Evolutionary conservation across 139 green algal species (phyloP), one percentile per base, ranked within the genome.

Genomic region (Haematococcus lacustris): DNA sequence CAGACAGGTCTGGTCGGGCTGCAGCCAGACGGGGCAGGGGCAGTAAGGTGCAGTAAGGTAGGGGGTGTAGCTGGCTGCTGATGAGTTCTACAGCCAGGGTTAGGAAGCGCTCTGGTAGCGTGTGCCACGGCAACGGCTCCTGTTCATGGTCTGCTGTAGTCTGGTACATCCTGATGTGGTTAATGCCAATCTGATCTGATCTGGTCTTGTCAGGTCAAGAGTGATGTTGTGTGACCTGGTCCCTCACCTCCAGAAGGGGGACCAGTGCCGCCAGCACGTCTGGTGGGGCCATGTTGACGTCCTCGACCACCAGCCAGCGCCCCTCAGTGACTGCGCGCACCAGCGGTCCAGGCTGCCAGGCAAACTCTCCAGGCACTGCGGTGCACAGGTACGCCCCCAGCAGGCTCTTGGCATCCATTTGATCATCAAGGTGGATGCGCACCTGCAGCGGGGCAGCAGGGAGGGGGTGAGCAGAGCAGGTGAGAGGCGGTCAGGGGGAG

Each of bases 361-460:
- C 73, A 83, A 99, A 99, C 84, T 98, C 92, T 0, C 95, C 95
- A 21, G 95, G 93, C 9, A 88, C 83, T 0, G 90, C 76, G 0
- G 88, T 95, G 76, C 89, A 97, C 6, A 96, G 87, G 76, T 99
- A 99, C 0, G 88, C 87, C 1, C 95, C 95, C 65, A 99, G 83
- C 74, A 99, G 84, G 35, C 76, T 89, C 83, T 97, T 98, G 73
- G 85, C 84, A 74, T 99, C 95, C 83, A 94, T 96, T 77, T 97
- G 91, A 67, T 97, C 94, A 73, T 98, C 94, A 59, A 98, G 70
- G 80, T 98, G 92, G 33, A 96, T 81, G n/a, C 73, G 73, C 4
- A 98, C 76, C 35, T 70, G 37, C 37, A 70, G 9, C 43, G 25
- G 34, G 5, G 30, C 33, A 25, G n/a, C 3, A 25, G 25, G 33